Evolutionary conservation across 2,329 filamentous ascomycete species (phyloP), one percentile per base, ranked within the genome.

Genomic region (Alternaria atra): DNA sequence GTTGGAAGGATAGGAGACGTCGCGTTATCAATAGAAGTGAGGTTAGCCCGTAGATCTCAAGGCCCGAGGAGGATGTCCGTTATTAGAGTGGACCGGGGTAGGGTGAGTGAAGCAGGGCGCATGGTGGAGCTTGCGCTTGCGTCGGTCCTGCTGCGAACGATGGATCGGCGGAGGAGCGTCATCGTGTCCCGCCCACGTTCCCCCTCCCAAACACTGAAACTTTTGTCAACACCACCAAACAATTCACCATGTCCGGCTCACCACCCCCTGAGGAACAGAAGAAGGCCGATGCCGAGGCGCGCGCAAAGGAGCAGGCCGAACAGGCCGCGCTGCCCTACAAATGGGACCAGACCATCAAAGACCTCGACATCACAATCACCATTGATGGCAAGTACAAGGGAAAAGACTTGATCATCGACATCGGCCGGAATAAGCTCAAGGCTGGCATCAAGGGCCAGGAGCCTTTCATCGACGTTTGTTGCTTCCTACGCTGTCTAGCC

Each of bases 291-390:
- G 83, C 82, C 65, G 86, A 86, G 70, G 84, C 83, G 67, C 85
- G 85, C 73, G 90, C 88, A 64, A 89, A 90, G 77, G 93, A 99
- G 82, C 84, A 87, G 58, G 91, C 90, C 72, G 95, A 99, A 82
- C 95, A 99, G 84, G 91, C 89, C 42, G 87, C 90, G 25, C 89
- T 99, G 42, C 95, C 95, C 1, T 99, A 99, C 89, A 95, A 96
- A 83, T 99, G 95, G 95, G 91, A 87, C 10, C 95, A 99, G 82
- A 94, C 91, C 25, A 97, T 99, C 77, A 86, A 85, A 70, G 95
- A 98, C 76, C 83, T 97, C 62, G 92, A 97, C 76, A 82, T 98
- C 73, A 90, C 86, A 52, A 86, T 96, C 60, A 83, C 86, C 29
- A 88, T 99, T 1, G 91, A 94, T 0, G 90, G 86, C 25, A 97